Percentiles rank a stretch among this genome's conserved stretches.
Conservation (phyloP, 257 asterid genomes). For the Fraxinus pennsylvanica region DNA sequence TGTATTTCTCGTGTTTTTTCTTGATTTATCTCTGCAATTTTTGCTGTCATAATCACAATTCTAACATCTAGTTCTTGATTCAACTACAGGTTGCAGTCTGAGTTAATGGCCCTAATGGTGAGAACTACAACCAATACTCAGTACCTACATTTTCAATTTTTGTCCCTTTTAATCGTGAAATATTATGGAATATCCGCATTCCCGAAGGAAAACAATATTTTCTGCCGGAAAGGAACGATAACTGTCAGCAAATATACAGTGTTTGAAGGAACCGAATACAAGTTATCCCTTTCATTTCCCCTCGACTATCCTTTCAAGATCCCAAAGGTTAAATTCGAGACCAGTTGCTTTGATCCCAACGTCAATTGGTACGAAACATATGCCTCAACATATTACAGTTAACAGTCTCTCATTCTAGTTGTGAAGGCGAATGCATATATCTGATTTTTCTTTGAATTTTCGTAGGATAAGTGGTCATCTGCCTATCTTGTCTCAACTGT, state of each 20-base stretch:
- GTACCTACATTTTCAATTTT: not conserved
- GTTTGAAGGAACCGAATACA: slow-evolving; percentile 94
- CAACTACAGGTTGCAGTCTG: slow-evolving; percentile 75
- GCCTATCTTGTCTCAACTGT: too few species aligned
- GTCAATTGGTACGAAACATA: slow-evolving; percentile 72
- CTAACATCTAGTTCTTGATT: slow-evolving; percentile 6
- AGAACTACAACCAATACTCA: slow-evolving; percentile 21
- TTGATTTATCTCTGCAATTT: not conserved
- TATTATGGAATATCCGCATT: slow-evolving; percentile 77
- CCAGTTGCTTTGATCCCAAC: slow-evolving; percentile 91
- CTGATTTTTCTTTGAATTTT: not conserved
- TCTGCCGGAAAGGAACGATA: slow-evolving; percentile 92
- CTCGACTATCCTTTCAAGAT: slow-evolving; percentile 85
- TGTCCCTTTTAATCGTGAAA: not conserved
- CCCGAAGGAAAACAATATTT: slow-evolving; percentile 93
- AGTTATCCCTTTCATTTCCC: slow-evolving; percentile 68
- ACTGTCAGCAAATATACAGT: slow-evolving; percentile 83
- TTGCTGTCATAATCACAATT: not conserved
- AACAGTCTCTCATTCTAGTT: not conserved
- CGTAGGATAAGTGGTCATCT: too few species aligned
- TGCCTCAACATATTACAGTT: slow-evolving; percentile 96
- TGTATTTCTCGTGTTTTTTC: not conserved
- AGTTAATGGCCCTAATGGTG: slow-evolving; percentile 95
- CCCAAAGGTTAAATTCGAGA: slow-evolving; percentile 91
- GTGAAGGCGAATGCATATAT: not conserved